Evolutionary conservation across 2,329 filamentous ascomycete genomes (phyloP).

Genomic region (Microcyclospora pomicola): DNA sequence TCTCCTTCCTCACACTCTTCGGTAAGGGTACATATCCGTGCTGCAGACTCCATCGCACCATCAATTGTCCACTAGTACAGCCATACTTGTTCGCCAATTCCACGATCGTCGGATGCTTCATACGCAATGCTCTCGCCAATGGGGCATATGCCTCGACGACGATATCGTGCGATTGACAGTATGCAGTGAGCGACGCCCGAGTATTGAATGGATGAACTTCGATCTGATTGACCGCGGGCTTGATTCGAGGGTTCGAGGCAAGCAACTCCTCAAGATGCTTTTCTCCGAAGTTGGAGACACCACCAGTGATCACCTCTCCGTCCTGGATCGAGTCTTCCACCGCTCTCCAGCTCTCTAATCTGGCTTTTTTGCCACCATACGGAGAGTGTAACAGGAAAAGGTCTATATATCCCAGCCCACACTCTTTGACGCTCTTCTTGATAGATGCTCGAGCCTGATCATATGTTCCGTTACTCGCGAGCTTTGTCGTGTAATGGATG

Average conservation of each 20-base stretch:
- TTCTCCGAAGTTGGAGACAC: slow-evolving; percentile 67
- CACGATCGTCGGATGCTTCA: slow-evolving; percentile 52
- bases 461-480: slow-evolving; percentile 54
- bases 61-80: slow-evolving; percentile 57
- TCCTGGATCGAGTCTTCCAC: slow-evolving; percentile 61
- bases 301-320: slow-evolving; percentile 56
- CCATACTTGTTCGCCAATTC: slow-evolving; percentile 52
- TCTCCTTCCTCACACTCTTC: slow-evolving; percentile 51
- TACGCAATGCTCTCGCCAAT: slow-evolving; percentile 54
- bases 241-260: slow-evolving; percentile 44
- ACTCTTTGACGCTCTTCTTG: slow-evolving; percentile 47
- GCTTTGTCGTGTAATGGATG: slow-evolving; percentile 69
- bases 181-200: slow-evolving; percentile 49
- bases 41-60: slow-evolving; percentile 68
- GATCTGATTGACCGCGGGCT: slow-evolving; percentile 64
- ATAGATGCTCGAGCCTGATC: slow-evolving; percentile 55
- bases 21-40: slow-evolving; percentile 59
- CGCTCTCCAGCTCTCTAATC: slow-evolving; percentile 61
- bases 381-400: slow-evolving; percentile 69
- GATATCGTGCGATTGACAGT: slow-evolving; percentile 53
- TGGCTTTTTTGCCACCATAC: slow-evolving; percentile 54
- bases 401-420: slow-evolving; percentile 61
- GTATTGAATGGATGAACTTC: slow-evolving; percentile 77
- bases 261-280: slow-evolving; percentile 60
- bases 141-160: slow-evolving; percentile 69